These are phyloP conservation scores for Neoascochyta sp. DNA, from an alignment of 2,329 filamentous ascomycete genomes.

Conservation along the genomic window DNA sequence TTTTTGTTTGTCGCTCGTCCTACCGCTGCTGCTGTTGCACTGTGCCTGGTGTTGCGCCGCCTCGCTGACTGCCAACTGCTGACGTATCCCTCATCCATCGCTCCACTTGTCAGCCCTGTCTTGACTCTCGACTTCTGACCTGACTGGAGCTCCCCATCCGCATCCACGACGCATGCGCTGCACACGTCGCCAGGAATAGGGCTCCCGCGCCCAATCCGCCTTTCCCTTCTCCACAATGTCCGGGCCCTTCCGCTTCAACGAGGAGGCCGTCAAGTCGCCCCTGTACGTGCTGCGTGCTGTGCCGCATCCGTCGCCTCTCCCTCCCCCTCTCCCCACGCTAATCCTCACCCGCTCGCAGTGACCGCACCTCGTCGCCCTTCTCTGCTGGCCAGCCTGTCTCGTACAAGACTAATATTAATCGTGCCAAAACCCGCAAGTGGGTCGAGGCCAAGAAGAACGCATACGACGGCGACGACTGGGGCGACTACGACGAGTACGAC, in stretches of 20 bases:
- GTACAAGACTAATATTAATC: constrained; percentile 83
- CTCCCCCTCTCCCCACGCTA: too few species aligned
- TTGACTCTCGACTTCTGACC: constrained; percentile 4
- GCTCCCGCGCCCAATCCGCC: constrained; percentile 17
- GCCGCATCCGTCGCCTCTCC: too few species aligned
- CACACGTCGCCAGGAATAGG: constrained; percentile 53
- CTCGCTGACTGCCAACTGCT: too few species aligned
- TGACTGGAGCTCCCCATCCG: constrained; percentile 6
- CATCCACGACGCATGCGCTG: constrained; percentile 12
- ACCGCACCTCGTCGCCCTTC: constrained; percentile 26
- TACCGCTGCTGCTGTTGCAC: too few species aligned
- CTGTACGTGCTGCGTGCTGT: too few species aligned
- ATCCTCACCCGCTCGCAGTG: constrained; percentile 22
- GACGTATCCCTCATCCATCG: constrained; percentile 5
- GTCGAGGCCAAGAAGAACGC: constrained; percentile 79
- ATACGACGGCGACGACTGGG: constrained; percentile 95
- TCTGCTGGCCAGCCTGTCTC: constrained; percentile 46
- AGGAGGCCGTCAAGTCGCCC: constrained; percentile 36
- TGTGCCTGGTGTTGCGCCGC: too few species aligned
- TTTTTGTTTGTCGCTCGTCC: too few species aligned
- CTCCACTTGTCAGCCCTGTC: constrained; percentile 8
- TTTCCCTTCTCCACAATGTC: constrained; percentile 36
- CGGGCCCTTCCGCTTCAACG: constrained; percentile 41
- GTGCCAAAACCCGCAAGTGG: constrained; percentile 92
- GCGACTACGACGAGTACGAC: constrained; percentile 59